Evolutionary conservation across 108 stramenopile genomes (phyloP).

Genomic region (Cyclotella kingstonii): DNA sequence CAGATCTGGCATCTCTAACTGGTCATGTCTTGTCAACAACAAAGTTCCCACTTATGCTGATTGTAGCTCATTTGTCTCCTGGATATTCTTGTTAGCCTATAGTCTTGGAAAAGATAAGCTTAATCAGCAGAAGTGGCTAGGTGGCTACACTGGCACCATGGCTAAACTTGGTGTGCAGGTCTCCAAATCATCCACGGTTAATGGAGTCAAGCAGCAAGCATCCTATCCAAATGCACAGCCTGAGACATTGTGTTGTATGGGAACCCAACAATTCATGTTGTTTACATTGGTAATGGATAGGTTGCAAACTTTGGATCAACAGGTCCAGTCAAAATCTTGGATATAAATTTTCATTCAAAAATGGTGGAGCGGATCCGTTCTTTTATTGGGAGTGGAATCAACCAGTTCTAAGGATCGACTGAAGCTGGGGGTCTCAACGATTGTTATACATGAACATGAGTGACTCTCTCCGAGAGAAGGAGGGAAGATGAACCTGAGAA

Average conservation of each 20-base stretch:
- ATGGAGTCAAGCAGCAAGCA: neutral
- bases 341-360: neutral
- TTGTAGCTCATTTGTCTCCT: constrained; percentile 5
- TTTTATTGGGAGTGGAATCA: neutral
- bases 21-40: neutral
- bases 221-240: constrained; percentile 1
- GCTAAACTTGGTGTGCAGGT: neutral
- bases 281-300: constrained; percentile 1
- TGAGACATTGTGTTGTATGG: constrained; percentile 4
- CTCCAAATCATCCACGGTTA: neutral
- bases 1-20: neutral
- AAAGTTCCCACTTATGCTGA: constrained; percentile 5
- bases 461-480: too few species aligned
- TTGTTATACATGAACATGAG: too few species aligned
- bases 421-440: too few species aligned
- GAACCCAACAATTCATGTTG: neutral
- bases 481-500: too few species aligned
- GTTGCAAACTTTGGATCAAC: constrained; percentile 4
- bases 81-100: neutral
- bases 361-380: constrained; percentile 1
- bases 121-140: neutral
- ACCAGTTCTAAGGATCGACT: neutral
- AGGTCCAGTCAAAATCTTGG: neutral
- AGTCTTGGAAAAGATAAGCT: neutral
- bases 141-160: constrained; percentile 2